Percentiles rank a stretch among this genome's conserved stretches.
These are phyloP conservation scores for Cantharellus cinnabarinus DNA, from an alignment of 768 basidiomycete species.

Conservation along the genomic window DNA sequence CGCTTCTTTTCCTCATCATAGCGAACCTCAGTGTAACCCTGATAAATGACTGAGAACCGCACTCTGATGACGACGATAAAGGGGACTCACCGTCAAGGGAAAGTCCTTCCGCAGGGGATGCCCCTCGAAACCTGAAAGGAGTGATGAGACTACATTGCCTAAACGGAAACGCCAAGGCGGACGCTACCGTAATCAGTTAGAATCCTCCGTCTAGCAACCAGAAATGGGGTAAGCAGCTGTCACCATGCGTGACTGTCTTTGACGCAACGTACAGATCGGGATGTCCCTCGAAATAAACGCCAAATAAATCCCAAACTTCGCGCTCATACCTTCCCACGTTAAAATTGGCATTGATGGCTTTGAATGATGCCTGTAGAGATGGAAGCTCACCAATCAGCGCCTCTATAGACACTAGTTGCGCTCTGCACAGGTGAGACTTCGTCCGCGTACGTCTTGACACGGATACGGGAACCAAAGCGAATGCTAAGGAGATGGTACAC, in stretches of 20 bases:
- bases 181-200: constrained; percentile 83
- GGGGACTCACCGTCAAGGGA: constrained; percentile 62
- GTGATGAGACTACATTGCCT: constrained; percentile 3
- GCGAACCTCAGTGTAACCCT: constrained; percentile 98
- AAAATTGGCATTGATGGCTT: neutral
- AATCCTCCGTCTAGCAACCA: constrained; percentile 56
- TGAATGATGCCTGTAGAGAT: neutral
- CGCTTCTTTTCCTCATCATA: constrained; percentile 97
- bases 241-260: neutral
- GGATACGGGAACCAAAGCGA: constrained; percentile 56
- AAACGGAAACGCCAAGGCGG: neutral
- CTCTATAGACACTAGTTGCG: constrained; percentile 53
- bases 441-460: constrained; percentile 93
- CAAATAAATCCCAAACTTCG: constrained; percentile 95
- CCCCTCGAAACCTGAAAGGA: constrained; percentile 65
- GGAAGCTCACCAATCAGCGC: constrained; percentile 70
- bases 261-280: constrained; percentile 65
- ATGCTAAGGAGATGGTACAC: constrained; percentile 88
- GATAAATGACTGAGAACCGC: constrained; percentile 1
- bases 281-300: constrained; percentile 89
- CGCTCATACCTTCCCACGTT: constrained; percentile 59
- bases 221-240: constrained; percentile 4
- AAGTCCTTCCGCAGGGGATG: constrained; percentile 97
- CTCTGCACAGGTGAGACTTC: constrained; percentile 86
- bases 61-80: neutral